Evolutionary conservation across 768 basidiomycete genomes (phyloP).

Genomic region (Fomitopsis pulvina): DNA sequence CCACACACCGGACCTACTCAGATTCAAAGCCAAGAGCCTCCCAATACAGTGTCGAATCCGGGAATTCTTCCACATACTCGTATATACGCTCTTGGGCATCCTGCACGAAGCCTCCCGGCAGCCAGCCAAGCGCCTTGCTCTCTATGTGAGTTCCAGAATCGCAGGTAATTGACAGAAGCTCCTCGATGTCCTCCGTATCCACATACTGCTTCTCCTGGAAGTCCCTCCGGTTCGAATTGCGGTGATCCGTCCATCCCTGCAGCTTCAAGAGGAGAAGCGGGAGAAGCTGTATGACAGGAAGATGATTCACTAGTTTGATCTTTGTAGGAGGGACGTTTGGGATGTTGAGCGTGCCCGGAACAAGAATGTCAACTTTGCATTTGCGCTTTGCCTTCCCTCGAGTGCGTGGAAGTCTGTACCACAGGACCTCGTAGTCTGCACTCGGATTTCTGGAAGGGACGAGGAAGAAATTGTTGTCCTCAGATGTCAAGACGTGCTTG

Average conservation of each 20-base stretch:
- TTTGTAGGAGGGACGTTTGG: constrained; percentile 17
- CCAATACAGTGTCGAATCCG: constrained; percentile 3
- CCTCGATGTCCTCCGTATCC: constrained; percentile 36
- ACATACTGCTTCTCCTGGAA: constrained; percentile 31
- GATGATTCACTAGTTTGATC: constrained; percentile 5
- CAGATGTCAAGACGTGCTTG: constrained; percentile 10
- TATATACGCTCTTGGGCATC: constrained; percentile 6
- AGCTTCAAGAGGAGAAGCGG: constrained; percentile 27
- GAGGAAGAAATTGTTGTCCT: constrained; percentile 11
- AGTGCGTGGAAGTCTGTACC: not conserved
- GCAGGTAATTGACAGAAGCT: constrained; percentile 32
- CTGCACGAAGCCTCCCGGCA: constrained; percentile 8
- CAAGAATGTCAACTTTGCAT: constrained; percentile 29
- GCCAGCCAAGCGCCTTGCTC: constrained; percentile 7
- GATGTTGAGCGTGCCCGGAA: constrained; percentile 23
- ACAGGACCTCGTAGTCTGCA: constrained; percentile 13
- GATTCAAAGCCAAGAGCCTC: constrained; percentile 1
- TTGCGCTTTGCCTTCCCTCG: not conserved
- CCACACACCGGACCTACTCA: not conserved
- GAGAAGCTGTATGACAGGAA: constrained; percentile 25
- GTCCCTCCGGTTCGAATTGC: constrained; percentile 23
- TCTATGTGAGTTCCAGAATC: not conserved
- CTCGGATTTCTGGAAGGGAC: not conserved
- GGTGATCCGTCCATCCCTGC: constrained; percentile 27
- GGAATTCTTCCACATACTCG: constrained; percentile 10